These are phyloP conservation scores for Neurospora sp. DNA, from an alignment of 495 filamentous ascomycete genomes.

Conservation along the genomic window DNA sequence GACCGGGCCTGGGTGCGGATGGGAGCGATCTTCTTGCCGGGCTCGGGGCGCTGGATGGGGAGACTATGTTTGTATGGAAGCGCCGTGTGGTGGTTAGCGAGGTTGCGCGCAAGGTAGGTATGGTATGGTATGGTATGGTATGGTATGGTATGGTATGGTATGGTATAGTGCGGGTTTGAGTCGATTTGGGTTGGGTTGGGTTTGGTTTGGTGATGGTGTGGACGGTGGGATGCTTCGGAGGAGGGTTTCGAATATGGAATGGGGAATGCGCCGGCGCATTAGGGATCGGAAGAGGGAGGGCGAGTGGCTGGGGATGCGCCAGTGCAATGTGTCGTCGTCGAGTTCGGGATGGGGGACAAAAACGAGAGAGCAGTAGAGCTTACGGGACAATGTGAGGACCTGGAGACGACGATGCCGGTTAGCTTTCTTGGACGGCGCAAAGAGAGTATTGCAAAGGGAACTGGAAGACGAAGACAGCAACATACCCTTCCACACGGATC, in stretches of 20 bases:
- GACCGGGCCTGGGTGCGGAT: slow-evolving; percentile 82
- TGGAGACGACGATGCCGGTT: slow-evolving; percentile 13
- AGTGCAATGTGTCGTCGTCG: background rate
- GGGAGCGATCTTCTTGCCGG: slow-evolving; percentile 53
- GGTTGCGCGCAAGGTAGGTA: background rate
- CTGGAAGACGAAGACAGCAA: background rate
- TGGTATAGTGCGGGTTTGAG: background rate
- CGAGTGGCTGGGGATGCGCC: background rate
- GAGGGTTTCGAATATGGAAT: background rate
- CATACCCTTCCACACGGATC: slow-evolving; percentile 50
- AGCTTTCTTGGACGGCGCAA: slow-evolving; percentile 3
- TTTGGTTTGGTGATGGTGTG: background rate
- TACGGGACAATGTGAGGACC: slow-evolving; percentile 68
- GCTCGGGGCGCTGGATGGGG: slow-evolving; percentile 49
- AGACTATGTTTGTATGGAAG: slow-evolving; percentile 33
- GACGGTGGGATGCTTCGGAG: background rate
- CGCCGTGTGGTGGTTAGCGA: slow-evolving; percentile 5
- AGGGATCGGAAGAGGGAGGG: background rate
- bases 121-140: background rate
- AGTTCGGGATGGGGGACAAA: background rate
- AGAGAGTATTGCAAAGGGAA: background rate
- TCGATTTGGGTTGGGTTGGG: background rate
- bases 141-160: no score
- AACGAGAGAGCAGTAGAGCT: slow-evolving; percentile 12
- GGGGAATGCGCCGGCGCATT: background rate